Evolutionary conservation across 164 flowering plant genomes (phyloP).

Genomic region (Amborella trichopoda): DNA sequence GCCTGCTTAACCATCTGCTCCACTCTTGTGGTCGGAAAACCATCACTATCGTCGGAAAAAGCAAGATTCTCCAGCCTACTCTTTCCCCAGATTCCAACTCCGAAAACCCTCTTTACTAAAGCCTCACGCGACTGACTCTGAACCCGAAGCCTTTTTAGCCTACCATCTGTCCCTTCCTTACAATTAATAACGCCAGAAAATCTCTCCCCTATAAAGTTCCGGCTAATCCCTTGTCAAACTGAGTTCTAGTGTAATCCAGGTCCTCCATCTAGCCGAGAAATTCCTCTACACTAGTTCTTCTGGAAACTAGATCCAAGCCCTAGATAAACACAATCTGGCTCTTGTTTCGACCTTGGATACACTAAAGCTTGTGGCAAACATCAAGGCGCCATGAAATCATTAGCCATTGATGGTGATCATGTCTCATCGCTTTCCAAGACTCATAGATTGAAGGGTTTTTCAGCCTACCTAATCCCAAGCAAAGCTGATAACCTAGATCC

Average conservation of each 20-base stretch:
- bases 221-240: slow-evolving; percentile 37
- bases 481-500: slow-evolving; percentile 42
- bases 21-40: no score
- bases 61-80: no score
- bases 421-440: slow-evolving; percentile 79
- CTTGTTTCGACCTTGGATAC: slow-evolving; percentile 2
- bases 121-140: slow-evolving; percentile 40
- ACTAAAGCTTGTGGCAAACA: slow-evolving; percentile 21
- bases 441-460: slow-evolving; percentile 81
- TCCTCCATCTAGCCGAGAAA: slow-evolving; percentile 42
- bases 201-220: slow-evolving; percentile 13
- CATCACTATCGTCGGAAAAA: no score
- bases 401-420: slow-evolving; percentile 30
- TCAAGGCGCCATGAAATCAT: slow-evolving; percentile 64
- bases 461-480: slow-evolving; percentile 23
- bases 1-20: no score
- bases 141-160: slow-evolving; percentile 42
- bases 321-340: slow-evolving; percentile 16
- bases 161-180: slow-evolving; percentile 3
- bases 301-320: slow-evolving; percentile 27
- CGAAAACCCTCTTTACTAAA: not conserved
- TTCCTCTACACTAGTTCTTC: slow-evolving; percentile 53
- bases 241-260: slow-evolving; percentile 43
- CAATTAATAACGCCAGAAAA: no score
- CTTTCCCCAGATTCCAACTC: no score